Base-by-base conservation (phyloP, 768 basidiomycete species). In the Lenzites betulinus region DNA sequence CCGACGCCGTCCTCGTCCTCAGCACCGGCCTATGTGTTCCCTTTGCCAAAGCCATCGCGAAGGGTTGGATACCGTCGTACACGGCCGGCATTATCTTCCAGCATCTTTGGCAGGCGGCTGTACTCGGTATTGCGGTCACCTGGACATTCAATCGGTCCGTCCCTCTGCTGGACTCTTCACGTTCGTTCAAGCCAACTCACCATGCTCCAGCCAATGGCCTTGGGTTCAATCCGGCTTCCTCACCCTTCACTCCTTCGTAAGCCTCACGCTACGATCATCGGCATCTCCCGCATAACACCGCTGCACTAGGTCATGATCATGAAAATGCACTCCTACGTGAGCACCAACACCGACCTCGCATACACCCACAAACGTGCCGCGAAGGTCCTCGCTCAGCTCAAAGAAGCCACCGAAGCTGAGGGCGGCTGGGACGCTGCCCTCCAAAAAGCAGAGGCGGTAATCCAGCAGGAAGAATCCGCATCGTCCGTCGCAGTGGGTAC, bases 181-280 rank as follows among this genome's bases (percentile, higher is more conserved):
- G n/a, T 35, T n/a, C n/a, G 13, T 20, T 23, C 20, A 47, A 2
- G 18, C 36, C 60, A 42, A 52, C 48, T 39, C 26, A 6, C 25
- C n/a, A 7, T 36, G 20, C 12, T 22, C n/a, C 35, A 91, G 94
- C 51, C 83, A 94, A 67, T 98, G 95, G 95, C 94, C 93, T 36
- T 98, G 95, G 95, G 95, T 98, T 6, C 95, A 98, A 70, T 92
- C 90, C 6, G 94, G 93, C 7, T 95, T 90, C 73, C 77, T 95
- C 50, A 95, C 90, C 0, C 74, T 94, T 50, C 95, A 98, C 71
- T 86, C 90, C 9, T 78, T 98, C 22, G 92, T 88, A 63, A 55
- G 83, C 60, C 22, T 18, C n/a, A 66, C 28, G 75, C 70, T 50
- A n/a, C 38, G 9, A 1, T 25, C 25, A 38, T 25, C 51, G 4